Evolutionary conservation across 2,329 filamentous ascomycete genomes (phyloP).

Genomic region (Cladosporium sp.): DNA sequence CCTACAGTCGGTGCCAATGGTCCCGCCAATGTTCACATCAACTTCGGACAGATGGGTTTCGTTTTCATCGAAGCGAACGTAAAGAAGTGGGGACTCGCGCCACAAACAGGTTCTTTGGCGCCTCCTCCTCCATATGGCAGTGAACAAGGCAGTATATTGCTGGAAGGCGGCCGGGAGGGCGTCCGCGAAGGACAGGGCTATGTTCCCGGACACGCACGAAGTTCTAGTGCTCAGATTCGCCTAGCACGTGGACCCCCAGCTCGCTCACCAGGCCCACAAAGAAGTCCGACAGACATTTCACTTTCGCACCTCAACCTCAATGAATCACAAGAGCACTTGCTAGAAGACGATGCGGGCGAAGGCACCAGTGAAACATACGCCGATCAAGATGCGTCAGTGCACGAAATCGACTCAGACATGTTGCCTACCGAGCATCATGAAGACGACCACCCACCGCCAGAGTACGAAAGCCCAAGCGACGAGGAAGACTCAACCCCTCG

Average conservation of each 20-base stretch:
- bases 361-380: conserved; percentile 19
- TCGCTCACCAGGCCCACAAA: conserved; percentile 79
- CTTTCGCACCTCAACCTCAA: conserved; percentile 10
- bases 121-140: conserved; percentile 95
- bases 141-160: conserved; percentile 90
- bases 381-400: not conserved
- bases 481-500: conserved; percentile 21
- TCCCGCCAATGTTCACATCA: conserved; percentile 87
- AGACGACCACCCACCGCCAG: conserved; percentile 38
- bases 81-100: conserved; percentile 98
- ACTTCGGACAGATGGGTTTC: conserved; percentile 95
- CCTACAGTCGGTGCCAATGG: conserved; percentile 95
- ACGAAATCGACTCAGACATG: not conserved
- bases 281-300: conserved; percentile 84
- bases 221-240: conserved; percentile 72
- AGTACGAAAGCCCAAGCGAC: conserved; percentile 43
- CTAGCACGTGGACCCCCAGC: conserved; percentile 58
- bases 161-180: conserved; percentile 68
- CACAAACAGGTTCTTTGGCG: conserved; percentile 89
- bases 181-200: conserved; percentile 51
- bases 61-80: conserved; percentile 99
- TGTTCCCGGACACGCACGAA: conserved; percentile 63
- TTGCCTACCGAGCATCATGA: not conserved
- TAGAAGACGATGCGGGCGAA: conserved; percentile 19
- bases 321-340: conserved; percentile 8